phyloP scores from a whole-genome alignment of 2,329 filamentous ascomycete genomes.

The Ceratocystis harringtonii region DNA sequence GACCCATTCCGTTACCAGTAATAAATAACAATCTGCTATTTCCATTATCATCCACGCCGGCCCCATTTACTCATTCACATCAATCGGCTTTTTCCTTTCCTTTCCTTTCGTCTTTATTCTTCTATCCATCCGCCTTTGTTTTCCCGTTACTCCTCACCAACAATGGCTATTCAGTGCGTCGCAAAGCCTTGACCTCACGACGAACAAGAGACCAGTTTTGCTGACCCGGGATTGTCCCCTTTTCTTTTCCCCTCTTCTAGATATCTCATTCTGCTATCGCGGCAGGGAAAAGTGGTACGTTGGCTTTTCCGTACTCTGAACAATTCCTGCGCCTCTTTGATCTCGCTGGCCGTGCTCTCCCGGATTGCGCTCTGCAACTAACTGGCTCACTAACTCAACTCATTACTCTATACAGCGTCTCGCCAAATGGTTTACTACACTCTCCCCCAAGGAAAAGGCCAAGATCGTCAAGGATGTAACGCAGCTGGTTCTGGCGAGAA shows the following conservation, averaged over 20 bases:
- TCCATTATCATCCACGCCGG: neutral
- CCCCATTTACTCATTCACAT: neutral
- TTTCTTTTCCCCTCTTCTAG: constrained; percentile 32
- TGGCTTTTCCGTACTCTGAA: neutral
- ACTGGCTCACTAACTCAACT: too few relatives aligned
- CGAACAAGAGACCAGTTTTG: neutral
- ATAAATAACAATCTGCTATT: neutral
- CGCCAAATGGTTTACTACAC: constrained; percentile 97
- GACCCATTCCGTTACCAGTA: neutral
- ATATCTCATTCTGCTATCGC: constrained; percentile 92
- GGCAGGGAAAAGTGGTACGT: constrained; percentile 97
- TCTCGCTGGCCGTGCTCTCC: neutral
- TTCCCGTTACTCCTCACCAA: constrained; percentile 18
- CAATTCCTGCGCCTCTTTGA: neutral
- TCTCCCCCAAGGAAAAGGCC: constrained; percentile 95
- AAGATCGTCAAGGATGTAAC: constrained; percentile 99
- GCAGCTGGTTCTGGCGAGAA: constrained; percentile 84
- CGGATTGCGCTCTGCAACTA: too few relatives aligned
- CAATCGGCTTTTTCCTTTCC: neutral
- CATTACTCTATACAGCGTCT: constrained; percentile 51
- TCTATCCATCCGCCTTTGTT: neutral
- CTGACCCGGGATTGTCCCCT: constrained; percentile 4
- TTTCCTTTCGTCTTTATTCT: neutral
- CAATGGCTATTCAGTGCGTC: constrained; percentile 32
- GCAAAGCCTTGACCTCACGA: neutral